These are phyloP conservation scores for Sugiyamaella xylanicola DNA, from an alignment of 1,139 yeast species.

Conservation along the genomic window DNA sequence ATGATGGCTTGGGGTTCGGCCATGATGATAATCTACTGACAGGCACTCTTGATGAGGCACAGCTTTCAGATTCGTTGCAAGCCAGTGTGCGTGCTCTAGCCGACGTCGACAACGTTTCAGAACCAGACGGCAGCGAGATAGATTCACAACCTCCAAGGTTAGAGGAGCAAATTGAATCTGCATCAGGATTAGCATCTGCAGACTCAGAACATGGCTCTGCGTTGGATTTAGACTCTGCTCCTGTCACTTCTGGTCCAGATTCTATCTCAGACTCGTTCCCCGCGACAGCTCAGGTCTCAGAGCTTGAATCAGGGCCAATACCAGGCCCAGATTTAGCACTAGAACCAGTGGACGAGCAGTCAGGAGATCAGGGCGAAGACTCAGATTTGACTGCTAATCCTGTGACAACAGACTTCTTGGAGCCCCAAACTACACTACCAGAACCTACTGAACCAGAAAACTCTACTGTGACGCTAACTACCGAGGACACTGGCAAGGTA, in stretches of 20 bases:
- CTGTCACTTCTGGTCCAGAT: not conserved
- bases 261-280: not conserved
- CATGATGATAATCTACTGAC: not conserved
- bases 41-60: not conserved
- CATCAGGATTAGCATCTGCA: not conserved
- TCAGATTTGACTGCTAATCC: not conserved
- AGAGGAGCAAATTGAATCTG: not conserved
- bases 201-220: not conserved
- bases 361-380: not conserved
- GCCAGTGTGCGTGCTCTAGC: not conserved
- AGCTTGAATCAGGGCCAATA: conserved; percentile 1
- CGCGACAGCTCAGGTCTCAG: not conserved
- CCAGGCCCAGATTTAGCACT: conserved; percentile 3
- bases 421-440: not conserved
- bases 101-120: not conserved
- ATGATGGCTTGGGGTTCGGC: not conserved
- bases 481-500: not conserved
- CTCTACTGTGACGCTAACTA: not conserved
- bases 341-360: too few species aligned
- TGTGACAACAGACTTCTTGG: too few species aligned
- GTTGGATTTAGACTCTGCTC: not conserved
- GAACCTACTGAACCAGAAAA: not conserved
- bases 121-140: not conserved
- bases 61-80: not conserved
- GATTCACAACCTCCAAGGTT: not conserved